These are phyloP conservation scores for Lycium barbarum DNA, from an alignment of 257 asterid genomes.

Conservation along the genomic window DNA sequence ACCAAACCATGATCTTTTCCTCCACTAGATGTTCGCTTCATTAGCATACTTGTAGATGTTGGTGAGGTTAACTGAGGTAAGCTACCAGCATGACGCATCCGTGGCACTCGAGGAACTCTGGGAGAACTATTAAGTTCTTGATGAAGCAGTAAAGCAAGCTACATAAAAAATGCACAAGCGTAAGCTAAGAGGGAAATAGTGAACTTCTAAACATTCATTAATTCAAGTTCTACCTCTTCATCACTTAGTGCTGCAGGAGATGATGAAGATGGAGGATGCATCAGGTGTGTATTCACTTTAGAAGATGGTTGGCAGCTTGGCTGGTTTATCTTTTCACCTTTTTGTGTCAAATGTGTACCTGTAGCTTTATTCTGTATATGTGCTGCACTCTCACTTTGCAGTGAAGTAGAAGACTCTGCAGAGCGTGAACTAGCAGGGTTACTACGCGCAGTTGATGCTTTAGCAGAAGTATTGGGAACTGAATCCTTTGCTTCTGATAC, in stretches of 20 bases:
- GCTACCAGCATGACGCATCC: conserved; percentile 97
- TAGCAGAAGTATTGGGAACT: conserved; percentile 50
- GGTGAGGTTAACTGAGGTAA: conserved; percentile 81
- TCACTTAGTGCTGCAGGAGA: conserved; percentile 82
- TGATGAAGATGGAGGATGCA: conserved; percentile 62
- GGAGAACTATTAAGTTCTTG: conserved; percentile 99
- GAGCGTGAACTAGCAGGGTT: conserved; percentile 45
- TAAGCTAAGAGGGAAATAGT: conserved; percentile 33
- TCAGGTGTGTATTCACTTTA: conserved; percentile 59
- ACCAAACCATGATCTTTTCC: conserved; percentile 81
- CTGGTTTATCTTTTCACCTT: conserved; percentile 68
- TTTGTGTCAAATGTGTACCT: conserved; percentile 53
- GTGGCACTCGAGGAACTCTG: conserved; percentile 94
- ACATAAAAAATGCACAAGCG: conserved; percentile 30
- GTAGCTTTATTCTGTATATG: conserved; percentile 55
- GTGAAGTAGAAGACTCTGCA: conserved; percentile 57
- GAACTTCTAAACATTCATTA: background rate
- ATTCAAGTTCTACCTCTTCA: conserved; percentile 74
- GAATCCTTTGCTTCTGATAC: conserved; percentile 63
- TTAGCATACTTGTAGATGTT: conserved; percentile 67
- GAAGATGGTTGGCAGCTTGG: conserved; percentile 56
- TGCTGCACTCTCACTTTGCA: conserved; percentile 52
- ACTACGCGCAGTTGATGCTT: conserved; percentile 46
- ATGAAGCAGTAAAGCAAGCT: conserved; percentile 95
- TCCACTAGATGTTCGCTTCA: conserved; percentile 80